A percentile compares a stretch with the other conserved stretches of the same genome.
These are phyloP conservation scores for Pharus latifolius DNA, from an alignment of 176 grass and related monocot genomes.

Conservation along the genomic window DNA sequence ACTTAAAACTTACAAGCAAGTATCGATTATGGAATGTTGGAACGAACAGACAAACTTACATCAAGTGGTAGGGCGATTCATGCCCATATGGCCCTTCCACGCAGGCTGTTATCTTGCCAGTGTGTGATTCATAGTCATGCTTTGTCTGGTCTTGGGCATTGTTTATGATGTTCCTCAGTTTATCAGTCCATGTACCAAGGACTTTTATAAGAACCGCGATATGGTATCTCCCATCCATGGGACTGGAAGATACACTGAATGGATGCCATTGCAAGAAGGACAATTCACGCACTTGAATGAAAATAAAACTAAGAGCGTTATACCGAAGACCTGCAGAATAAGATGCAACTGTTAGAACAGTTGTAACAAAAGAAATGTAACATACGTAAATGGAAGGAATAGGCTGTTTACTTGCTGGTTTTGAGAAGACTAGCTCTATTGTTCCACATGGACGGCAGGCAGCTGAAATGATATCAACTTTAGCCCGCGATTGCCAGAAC, in stretches of 20 bases:
- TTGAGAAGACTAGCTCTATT: conserved; percentile 74
- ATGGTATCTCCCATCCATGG: conserved; percentile 86
- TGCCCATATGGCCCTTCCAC: conserved; percentile 94
- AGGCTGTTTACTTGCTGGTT: conserved; percentile 63
- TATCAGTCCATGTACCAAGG: conserved; percentile 79
- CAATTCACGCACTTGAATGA: conserved; percentile 79
- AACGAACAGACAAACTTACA: conserved; percentile 46
- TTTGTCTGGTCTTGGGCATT: conserved; percentile 33
- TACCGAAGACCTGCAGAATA: conserved; percentile 60
- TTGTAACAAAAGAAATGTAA: not conserved
- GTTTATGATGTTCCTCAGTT: conserved; percentile 51
- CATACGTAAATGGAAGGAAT: not conserved
- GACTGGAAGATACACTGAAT: conserved; percentile 93
- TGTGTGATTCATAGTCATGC: conserved; percentile 4
- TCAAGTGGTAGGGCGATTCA: conserved; percentile 91
- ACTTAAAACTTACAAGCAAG: not conserved
- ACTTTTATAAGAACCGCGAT: conserved; percentile 89
- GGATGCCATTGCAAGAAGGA: conserved; percentile 95
- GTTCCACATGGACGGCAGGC: conserved; percentile 66
- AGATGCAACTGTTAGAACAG: not conserved
- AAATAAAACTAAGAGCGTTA: conserved; percentile 90
- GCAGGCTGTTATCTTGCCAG: conserved; percentile 51
- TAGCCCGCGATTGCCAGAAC: conserved; percentile 79
- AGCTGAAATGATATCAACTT: conserved; percentile 78
- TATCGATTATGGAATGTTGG: not conserved